These are phyloP conservation scores for Wickerhamomyces bovis DNA, from an alignment of 805 yeast genomes.

Conservation along the genomic window DNA sequence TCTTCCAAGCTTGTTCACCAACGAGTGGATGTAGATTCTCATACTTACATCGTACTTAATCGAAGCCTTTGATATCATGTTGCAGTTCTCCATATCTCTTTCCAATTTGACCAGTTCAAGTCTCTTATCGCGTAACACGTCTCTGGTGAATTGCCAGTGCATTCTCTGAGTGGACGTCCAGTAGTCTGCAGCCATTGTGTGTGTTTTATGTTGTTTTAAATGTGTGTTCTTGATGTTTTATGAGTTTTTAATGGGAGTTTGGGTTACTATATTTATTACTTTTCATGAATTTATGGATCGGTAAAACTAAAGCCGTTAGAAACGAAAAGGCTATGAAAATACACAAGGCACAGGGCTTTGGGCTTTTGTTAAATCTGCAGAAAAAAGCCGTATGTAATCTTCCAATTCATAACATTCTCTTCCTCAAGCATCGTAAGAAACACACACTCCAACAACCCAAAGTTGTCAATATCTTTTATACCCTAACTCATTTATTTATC, in stretches of 20 bases:
- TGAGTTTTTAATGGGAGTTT: background rate
- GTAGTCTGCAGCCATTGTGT: conserved; percentile 67
- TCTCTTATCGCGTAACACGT: conserved; percentile 42
- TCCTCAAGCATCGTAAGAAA: too few species aligned
- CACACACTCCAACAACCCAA: too few species aligned
- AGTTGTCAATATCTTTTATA: too few species aligned
- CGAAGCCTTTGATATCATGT: conserved; percentile 34
- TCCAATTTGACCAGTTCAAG: conserved; percentile 35
- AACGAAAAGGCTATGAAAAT: too few species aligned
- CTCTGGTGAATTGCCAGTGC: conserved; percentile 76
- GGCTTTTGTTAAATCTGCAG: too few species aligned
- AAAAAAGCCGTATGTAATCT: too few species aligned
- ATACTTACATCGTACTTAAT: conserved; percentile 43
- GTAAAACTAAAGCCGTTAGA: too few species aligned
- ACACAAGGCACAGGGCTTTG: too few species aligned
- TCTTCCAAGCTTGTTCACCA: conserved; percentile 72
- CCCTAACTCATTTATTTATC: background rate
- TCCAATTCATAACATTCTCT: too few species aligned
- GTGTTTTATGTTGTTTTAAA: too few species aligned
- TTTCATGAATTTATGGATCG: too few species aligned
- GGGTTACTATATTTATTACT: too few species aligned
- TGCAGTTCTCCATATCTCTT: conserved; percentile 32
- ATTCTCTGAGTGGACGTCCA: conserved; percentile 81
- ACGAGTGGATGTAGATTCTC: conserved; percentile 73
- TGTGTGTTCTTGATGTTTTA: background rate